phyloP scores from a whole-genome alignment of 2,329 filamentous ascomycete genomes.

The Hymenoscyphus salicellus region DNA sequence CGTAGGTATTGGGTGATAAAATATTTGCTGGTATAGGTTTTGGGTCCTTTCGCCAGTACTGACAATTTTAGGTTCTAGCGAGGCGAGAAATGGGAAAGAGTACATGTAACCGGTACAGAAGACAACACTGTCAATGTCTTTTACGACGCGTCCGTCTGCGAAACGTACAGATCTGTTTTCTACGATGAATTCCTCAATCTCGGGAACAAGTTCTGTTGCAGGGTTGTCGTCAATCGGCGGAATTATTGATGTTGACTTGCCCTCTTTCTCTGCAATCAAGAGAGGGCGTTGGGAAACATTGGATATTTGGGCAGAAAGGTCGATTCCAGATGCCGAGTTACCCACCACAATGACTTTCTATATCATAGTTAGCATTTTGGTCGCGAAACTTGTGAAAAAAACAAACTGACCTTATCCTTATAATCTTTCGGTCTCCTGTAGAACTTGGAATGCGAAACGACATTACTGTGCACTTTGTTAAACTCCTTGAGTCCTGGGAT shows the following conservation, averaged over 20 bases:
- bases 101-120: slow-evolving; percentile 3
- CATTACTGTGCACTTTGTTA: background rate
- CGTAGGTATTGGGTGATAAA: slow-evolving; percentile 1
- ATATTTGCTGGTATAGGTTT: slow-evolving; percentile 1
- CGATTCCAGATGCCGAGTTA: slow-evolving; percentile 1
- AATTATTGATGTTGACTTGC: background rate
- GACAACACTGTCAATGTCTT: background rate
- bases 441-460: background rate
- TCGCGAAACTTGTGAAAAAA: too few relatives aligned
- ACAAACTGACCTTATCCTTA: background rate
- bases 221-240: background rate
- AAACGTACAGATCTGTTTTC: background rate
- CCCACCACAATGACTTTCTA: slow-evolving; percentile 3
- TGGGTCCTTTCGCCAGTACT: background rate
- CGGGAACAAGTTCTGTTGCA: background rate
- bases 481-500: background rate
- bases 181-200: background rate
- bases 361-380: background rate
- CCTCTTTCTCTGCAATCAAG: background rate
- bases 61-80: background rate
- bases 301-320: slow-evolving; percentile 2
- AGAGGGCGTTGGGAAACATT: background rate
- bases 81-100: background rate
- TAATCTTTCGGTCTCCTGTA: background rate
- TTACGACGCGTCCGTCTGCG: background rate